phyloP scores from a whole-genome alignment of 768 basidiomycete species.

The Lactarius akahatsu region DNA sequence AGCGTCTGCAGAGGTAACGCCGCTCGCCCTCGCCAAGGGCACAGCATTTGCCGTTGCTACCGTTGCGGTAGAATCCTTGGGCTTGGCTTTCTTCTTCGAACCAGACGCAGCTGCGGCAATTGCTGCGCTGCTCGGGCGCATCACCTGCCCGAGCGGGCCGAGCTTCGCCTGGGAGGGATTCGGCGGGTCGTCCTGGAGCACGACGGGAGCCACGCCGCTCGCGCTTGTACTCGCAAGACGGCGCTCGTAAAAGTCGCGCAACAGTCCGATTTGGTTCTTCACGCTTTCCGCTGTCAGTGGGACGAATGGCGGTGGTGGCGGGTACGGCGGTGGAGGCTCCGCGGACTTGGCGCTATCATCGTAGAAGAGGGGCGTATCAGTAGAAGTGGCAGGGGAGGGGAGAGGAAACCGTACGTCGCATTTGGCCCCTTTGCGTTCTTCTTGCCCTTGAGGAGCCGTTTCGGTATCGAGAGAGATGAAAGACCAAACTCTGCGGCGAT shows the following conservation, averaged over 20 bases:
- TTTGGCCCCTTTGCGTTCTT: conserved; percentile 39
- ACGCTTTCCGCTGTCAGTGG: conserved; percentile 64
- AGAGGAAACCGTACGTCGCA: conserved; percentile 48
- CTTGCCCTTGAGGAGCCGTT: conserved; percentile 64
- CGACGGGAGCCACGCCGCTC: conserved; percentile 30
- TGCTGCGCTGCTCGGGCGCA: conserved; percentile 48
- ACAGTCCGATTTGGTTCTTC: conserved; percentile 81
- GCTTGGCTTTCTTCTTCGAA: conserved; percentile 62
- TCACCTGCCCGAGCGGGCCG: conserved; percentile 75
- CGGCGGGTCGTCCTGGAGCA: conserved; percentile 66
- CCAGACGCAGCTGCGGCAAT: conserved; percentile 40
- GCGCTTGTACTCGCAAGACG: conserved; percentile 43
- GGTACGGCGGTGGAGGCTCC: conserved; percentile 80
- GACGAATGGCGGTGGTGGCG: conserved; percentile 79
- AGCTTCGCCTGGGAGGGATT: conserved; percentile 62
- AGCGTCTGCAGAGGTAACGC: background rate
- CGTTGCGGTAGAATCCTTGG: conserved; percentile 29
- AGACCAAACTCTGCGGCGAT: conserved; percentile 85
- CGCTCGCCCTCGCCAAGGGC: background rate
- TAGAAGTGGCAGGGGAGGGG: conserved; percentile 6
- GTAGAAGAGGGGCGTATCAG: background rate
- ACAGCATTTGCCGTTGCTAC: background rate
- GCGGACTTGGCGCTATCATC: conserved; percentile 54
- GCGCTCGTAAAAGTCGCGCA: conserved; percentile 69
- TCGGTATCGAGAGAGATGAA: conserved; percentile 74